These are phyloP conservation scores for Yarrowia keelungensis DNA, from an alignment of 805 yeast species.

Conservation along the genomic window DNA sequence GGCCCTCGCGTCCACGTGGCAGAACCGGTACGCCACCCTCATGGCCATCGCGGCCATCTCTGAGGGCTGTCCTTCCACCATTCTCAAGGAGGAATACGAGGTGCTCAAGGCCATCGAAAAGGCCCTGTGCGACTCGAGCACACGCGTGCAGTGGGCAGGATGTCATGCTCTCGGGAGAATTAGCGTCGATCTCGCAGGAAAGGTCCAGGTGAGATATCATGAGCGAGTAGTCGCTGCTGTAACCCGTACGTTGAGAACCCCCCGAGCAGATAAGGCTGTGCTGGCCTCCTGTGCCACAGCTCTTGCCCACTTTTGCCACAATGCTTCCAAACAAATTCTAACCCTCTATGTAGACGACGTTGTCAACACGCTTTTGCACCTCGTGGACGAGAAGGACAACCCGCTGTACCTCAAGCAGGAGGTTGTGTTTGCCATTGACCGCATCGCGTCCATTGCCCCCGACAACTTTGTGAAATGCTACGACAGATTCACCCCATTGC, in stretches of 20 bases:
- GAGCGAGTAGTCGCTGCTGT: slow-evolving; percentile 84
- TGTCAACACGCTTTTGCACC: slow-evolving; percentile 71
- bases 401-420: slow-evolving; percentile 87
- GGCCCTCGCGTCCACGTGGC: slow-evolving; percentile 60
- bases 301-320: slow-evolving; percentile 91
- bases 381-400: slow-evolving; percentile 83
- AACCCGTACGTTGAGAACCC: slow-evolving; percentile 53
- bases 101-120: slow-evolving; percentile 87
- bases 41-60: slow-evolving; percentile 98
- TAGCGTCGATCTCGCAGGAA: slow-evolving; percentile 93
- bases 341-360: slow-evolving; percentile 90
- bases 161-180: slow-evolving; percentile 97
- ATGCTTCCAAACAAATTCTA: slow-evolving; percentile 81
- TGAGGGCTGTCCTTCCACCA: slow-evolving; percentile 92
- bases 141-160: slow-evolving; percentile 96
- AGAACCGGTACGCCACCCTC: slow-evolving; percentile 93
- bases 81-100: slow-evolving; percentile 80
- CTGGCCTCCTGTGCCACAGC: slow-evolving; percentile 99
- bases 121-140: slow-evolving; percentile 80
- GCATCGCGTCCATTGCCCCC: slow-evolving; percentile 96
- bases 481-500: slow-evolving; percentile 90
- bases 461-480: slow-evolving; percentile 87
- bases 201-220: slow-evolving; percentile 82
- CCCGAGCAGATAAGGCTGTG: slow-evolving; percentile 77
- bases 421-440: slow-evolving; percentile 93